Conservation (phyloP, 805 yeast species). For the Kodamaea restingae region DNA sequence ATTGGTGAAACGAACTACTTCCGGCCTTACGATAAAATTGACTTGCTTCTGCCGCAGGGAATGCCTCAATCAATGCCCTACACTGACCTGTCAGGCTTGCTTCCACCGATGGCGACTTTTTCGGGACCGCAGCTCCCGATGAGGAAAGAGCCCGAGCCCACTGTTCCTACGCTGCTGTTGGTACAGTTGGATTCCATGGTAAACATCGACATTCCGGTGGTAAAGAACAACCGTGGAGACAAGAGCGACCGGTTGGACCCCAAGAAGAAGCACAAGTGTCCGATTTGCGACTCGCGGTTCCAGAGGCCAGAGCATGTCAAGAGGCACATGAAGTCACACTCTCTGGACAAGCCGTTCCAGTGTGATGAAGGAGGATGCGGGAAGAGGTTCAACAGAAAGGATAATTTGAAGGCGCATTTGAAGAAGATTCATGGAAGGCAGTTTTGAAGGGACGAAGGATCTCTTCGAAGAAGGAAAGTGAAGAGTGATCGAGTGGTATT, state of each 20-base stretch:
- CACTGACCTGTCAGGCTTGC: too few species aligned
- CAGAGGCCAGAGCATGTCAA: constrained; percentile 73
- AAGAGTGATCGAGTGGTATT: too few species aligned
- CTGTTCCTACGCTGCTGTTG: constrained; percentile 12
- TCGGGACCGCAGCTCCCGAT: constrained; percentile 10
- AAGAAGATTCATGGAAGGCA: constrained; percentile 51
- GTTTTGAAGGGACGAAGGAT: constrained; percentile 1
- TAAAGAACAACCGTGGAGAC: constrained; percentile 14
- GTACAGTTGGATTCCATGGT: constrained; percentile 11
- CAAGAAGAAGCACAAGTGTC: constrained; percentile 61
- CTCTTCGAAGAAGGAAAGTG: too few species aligned
- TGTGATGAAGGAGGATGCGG: constrained; percentile 52
- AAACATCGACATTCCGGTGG: constrained; percentile 14
- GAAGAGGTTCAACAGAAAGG: constrained; percentile 55
- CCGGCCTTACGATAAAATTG: too few species aligned
- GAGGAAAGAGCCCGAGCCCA: constrained; percentile 6
- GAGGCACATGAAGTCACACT: constrained; percentile 56
- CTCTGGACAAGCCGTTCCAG: constrained; percentile 53
- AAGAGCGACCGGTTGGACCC: constrained; percentile 37
- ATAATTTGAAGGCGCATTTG: constrained; percentile 56
- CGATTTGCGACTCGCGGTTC: constrained; percentile 57
- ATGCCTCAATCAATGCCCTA: too few species aligned
- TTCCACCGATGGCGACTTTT: constrained; percentile 34
- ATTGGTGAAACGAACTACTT: too few species aligned
- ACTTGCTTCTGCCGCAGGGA: constrained; percentile 23